phyloP scores from a whole-genome alignment of 805 yeast genomes.

The Lipomyces mesembrius region DNA sequence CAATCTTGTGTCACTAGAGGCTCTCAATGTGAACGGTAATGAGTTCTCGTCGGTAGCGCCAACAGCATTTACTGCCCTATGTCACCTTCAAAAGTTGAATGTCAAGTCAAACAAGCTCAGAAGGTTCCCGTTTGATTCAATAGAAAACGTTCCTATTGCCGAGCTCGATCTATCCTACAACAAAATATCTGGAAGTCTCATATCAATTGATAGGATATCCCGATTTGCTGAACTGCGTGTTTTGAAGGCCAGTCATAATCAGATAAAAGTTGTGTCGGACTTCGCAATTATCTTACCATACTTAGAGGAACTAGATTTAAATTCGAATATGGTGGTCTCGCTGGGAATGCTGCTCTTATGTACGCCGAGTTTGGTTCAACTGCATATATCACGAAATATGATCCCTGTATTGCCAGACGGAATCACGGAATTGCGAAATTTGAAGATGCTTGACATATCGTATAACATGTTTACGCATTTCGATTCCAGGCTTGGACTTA shows the following conservation, averaged over 20 bases:
- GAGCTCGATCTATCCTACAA: slow-evolving; percentile 32
- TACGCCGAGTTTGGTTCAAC: slow-evolving; percentile 27
- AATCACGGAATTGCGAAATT: slow-evolving; percentile 11
- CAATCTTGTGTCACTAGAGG: slow-evolving; percentile 14
- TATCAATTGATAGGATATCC: slow-evolving; percentile 27
- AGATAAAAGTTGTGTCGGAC: slow-evolving; percentile 29
- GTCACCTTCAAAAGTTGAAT: slow-evolving; percentile 13
- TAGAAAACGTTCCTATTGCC: slow-evolving; percentile 13
- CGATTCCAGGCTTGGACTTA: slow-evolving; percentile 24
- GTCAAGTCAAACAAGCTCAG: slow-evolving; percentile 23
- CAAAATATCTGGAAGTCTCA: slow-evolving; percentile 27
- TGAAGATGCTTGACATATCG: slow-evolving; percentile 26
- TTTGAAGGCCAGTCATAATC: slow-evolving; percentile 31
- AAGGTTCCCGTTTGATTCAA: slow-evolving; percentile 25
- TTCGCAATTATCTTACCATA: slow-evolving; percentile 34
- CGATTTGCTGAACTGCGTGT: slow-evolving; percentile 26
- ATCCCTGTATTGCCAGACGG: slow-evolving; percentile 29
- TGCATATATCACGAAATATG: slow-evolving; percentile 25
- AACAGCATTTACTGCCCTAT: slow-evolving; percentile 16
- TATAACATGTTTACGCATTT: slow-evolving; percentile 20
- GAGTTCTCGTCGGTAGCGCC: slow-evolving; percentile 20
- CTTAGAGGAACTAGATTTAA: slow-evolving; percentile 26
- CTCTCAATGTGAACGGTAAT: slow-evolving; percentile 23
- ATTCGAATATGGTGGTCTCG: slow-evolving; percentile 23
- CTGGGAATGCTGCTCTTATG: slow-evolving; percentile 34